Evolutionary conservation across 805 yeast species (phyloP), one percentile per base, ranked within the genome.

Genomic region (Candida gorgasii): DNA sequence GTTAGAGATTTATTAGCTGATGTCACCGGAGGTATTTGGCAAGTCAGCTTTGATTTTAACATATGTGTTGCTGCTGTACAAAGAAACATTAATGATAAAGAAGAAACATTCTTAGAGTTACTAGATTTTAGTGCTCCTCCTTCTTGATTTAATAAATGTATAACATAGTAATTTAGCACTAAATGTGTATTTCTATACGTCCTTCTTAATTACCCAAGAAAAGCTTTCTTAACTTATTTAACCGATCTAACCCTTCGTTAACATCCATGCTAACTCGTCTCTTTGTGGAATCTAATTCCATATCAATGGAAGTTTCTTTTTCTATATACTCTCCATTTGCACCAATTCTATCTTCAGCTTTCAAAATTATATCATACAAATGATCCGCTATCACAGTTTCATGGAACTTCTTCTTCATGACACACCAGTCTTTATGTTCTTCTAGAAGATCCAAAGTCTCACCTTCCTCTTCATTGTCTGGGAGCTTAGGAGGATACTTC

Each of bases 21-120:
- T 58, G 82, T 84, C 18, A 75, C 87, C 12, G 95, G 93, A 8
- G 84, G 87, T 28, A 89, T 92, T 26, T 93, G 99, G 99, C 96
- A 93, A 52, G 97, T 92, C 2, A 78, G 85, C 54, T 88, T 89
- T 55, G 95, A 89, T 57, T 79, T 82, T 50, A 78, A 85, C 45
- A 75, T 89, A 39, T 86, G 97, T 58, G 87, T 92, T 28, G 92
- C 95, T 15, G 98, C 99, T 0, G 93, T 90, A 8, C 95, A 89
- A 59, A 57, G 73, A 38, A 57, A 53, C 32, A 52, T 51, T 12
- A 74, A 80, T 42, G 80, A 76, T 29, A 78, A 78, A 8, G 75
- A 74, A 48, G 74, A 73, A 43, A 88, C 97, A 2, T 84, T 71
- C 57, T 81, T 93, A 46, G 97, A 90, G 61, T 82, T 93, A 20